Evolutionary conservation across 371 early-diverging fungal species (phyloP).

Genomic region (Actinomucor elegans): DNA sequence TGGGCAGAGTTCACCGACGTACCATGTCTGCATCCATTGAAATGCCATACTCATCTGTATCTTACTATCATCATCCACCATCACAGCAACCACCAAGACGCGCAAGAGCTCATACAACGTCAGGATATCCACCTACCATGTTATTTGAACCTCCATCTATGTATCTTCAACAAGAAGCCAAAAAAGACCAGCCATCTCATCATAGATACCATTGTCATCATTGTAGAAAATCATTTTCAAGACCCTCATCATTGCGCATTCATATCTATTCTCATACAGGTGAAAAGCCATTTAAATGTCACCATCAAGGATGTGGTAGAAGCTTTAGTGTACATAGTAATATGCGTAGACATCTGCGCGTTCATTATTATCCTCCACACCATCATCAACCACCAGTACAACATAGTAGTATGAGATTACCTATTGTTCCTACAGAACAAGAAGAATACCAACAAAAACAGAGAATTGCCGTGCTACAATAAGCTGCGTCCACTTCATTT

Average conservation of each 20-base stretch:
- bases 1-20: constrained; percentile 14
- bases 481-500: no score
- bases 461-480: no score
- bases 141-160: not conserved
- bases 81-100: constrained; percentile 1
- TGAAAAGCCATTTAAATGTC: constrained; percentile 71
- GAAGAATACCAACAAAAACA: not conserved
- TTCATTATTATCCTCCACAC: constrained; percentile 31
- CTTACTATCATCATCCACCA: not conserved
- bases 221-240: constrained; percentile 28
- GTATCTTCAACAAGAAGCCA: not conserved
- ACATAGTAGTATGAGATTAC: constrained; percentile 18
- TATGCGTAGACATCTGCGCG: constrained; percentile 67
- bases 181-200: not conserved
- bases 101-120: constrained; percentile 29
- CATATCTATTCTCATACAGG: constrained; percentile 78
- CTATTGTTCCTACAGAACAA: constrained; percentile 10
- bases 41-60: not conserved
- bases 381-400: not conserved
- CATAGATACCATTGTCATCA: constrained; percentile 28
- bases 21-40: constrained; percentile 14
- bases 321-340: constrained; percentile 79
- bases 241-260: constrained; percentile 54
- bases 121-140: constrained; percentile 28
- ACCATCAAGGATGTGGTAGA: constrained; percentile 60